A percentile compares a stretch with the other conserved stretches of the same genome.
Evolutionary conservation across 352 stramenopile genomes (phyloP).

Genomic region (Globisporangium solare): DNA sequence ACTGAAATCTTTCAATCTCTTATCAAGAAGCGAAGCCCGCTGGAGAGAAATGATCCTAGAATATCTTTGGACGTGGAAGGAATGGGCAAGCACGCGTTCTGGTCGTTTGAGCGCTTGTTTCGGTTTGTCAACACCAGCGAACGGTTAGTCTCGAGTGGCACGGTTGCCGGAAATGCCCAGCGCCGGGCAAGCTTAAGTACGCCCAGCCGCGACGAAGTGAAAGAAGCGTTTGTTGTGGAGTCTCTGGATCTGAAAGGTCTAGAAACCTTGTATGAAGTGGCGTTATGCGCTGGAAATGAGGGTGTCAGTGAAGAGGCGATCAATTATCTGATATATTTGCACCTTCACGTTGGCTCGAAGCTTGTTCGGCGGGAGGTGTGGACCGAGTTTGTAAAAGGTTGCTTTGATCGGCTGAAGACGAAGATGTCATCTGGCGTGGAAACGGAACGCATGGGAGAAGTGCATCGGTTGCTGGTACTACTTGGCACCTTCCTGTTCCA

Average conservation of each 20-base stretch:
- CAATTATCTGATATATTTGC: slow-evolving; percentile 70
- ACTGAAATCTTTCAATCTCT: slow-evolving; percentile 47
- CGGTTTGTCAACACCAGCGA: slow-evolving; percentile 55
- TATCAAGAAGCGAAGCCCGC: slow-evolving; percentile 20
- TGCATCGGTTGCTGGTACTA: slow-evolving; percentile 51
- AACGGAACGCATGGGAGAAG: slow-evolving; percentile 22
- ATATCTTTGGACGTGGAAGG: slow-evolving; percentile 45
- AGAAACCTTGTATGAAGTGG: slow-evolving; percentile 52
- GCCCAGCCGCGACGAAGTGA: slow-evolving; percentile 13
- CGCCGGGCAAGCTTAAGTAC: slow-evolving; percentile 1
- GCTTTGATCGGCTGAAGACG: slow-evolving; percentile 33
- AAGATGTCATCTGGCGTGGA: slow-evolving; percentile 16
- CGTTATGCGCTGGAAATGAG: slow-evolving; percentile 31
- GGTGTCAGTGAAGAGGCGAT: slow-evolving; percentile 43
- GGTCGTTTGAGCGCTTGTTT: slow-evolving; percentile 54
- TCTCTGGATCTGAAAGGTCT: slow-evolving; percentile 56
- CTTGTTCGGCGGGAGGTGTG: slow-evolving; percentile 66
- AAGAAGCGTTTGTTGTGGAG: slow-evolving; percentile 45
- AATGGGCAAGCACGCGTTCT: slow-evolving; percentile 54
- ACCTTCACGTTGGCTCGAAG: slow-evolving; percentile 65
- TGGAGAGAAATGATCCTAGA: slow-evolving; percentile 9
- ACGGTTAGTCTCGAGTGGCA: slow-evolving; percentile 31
- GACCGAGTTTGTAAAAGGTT: slow-evolving; percentile 52
- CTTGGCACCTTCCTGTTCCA: slow-evolving; percentile 80
- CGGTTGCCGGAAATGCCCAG: slow-evolving; percentile 6